These are phyloP conservation scores for Teratosphaeria pseudoeucalypti DNA, from an alignment of 2,329 filamentous ascomycete genomes.

Conservation along the genomic window DNA sequence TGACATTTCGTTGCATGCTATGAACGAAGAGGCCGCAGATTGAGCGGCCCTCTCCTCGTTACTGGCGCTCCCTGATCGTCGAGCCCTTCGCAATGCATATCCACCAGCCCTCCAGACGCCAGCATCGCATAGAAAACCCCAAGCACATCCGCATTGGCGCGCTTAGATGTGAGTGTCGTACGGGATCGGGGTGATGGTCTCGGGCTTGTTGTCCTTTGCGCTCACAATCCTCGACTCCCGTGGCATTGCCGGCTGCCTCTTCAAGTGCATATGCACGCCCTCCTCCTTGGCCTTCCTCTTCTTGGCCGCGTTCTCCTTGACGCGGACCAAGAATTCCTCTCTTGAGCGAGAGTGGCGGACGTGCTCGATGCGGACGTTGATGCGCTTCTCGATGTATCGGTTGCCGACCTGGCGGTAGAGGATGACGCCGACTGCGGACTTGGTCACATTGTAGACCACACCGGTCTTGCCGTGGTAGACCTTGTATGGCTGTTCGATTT, in stretches of 20 bases:
- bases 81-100: neutral
- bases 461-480: constrained; percentile 97
- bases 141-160: neutral
- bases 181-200: constrained; percentile 82
- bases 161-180: constrained; percentile 98
- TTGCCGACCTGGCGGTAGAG: constrained; percentile 99
- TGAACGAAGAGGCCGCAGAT: neutral
- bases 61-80: neutral
- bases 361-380: constrained; percentile 99
- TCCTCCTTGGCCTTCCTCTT: constrained; percentile 88
- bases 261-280: constrained; percentile 79
- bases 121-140: constrained; percentile 1
- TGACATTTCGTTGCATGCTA: constrained; percentile 4
- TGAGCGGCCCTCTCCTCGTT: neutral
- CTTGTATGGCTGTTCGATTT: constrained; percentile 65
- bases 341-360: constrained; percentile 86
- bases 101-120: neutral
- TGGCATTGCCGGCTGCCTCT: constrained; percentile 76
- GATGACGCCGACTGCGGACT: constrained; percentile 94
- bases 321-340: constrained; percentile 90
- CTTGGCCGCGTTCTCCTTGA: constrained; percentile 90
- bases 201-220: constrained; percentile 70
- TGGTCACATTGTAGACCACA: constrained; percentile 74
- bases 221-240: constrained; percentile 71
- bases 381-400: constrained; percentile 99